Evolutionary conservation across 2,329 filamentous ascomycete genomes (phyloP).

Genomic region (Emmonsiellopsis sp.): DNA sequence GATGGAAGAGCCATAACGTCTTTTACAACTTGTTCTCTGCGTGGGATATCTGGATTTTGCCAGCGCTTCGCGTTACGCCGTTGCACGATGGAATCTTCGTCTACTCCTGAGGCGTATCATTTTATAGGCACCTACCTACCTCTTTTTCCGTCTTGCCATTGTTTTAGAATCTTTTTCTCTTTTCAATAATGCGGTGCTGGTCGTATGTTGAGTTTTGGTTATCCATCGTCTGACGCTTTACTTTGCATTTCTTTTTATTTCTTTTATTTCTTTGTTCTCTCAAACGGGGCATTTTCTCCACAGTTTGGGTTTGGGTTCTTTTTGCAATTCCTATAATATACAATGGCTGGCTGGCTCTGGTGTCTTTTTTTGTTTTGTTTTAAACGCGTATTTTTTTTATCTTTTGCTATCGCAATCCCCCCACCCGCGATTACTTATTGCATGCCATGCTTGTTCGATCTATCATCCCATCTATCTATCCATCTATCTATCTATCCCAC

Average conservation of each 20-base stretch:
- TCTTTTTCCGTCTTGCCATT: too few species aligned
- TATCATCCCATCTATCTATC: background rate
- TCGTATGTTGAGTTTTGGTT: background rate
- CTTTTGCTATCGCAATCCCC: background rate
- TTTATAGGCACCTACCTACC: too few species aligned
- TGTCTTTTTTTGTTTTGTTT: background rate
- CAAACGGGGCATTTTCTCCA: background rate
- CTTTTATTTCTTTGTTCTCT: background rate
- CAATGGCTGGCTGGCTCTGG: background rate
- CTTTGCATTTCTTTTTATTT: background rate
- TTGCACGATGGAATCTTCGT: too few species aligned
- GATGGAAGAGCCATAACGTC: conserved; percentile 13
- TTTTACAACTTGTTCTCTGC: background rate
- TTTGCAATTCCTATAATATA: background rate
- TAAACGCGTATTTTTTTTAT: background rate
- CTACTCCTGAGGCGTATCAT: too few species aligned
- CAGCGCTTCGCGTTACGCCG: background rate
- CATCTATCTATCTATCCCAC: background rate
- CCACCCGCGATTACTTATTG: background rate
- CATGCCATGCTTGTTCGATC: background rate
- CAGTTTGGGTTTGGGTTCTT: background rate
- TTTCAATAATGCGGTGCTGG: too few species aligned
- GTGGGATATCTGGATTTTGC: background rate
- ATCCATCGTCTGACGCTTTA: background rate
- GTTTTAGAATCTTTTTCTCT: too few species aligned